Percentiles rank a stretch among this genome's conserved stretches.
These are phyloP conservation scores for Eragrostis curvula DNA, from an alignment of 176 grass and related monocot species.

Conservation along the genomic window DNA sequence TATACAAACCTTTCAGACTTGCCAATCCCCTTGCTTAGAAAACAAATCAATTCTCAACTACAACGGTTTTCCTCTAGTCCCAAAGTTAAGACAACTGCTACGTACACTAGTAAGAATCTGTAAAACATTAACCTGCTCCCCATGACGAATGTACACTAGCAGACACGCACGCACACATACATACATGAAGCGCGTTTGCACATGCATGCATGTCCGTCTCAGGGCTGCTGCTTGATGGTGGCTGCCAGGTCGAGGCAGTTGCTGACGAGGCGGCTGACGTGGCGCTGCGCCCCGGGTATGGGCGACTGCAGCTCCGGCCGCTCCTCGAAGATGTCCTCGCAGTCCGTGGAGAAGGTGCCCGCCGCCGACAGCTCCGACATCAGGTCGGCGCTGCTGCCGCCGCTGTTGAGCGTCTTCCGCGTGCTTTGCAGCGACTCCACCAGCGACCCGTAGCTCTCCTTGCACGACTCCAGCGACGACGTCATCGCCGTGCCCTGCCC, in stretches of 20 bases:
- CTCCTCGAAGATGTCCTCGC: conserved; percentile 59
- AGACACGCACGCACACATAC: background rate
- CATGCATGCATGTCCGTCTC: background rate
- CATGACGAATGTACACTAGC: background rate
- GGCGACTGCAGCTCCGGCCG: conserved; percentile 44
- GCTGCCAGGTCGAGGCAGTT: conserved; percentile 64
- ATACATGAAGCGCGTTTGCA: background rate
- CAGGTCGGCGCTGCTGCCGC: conserved; percentile 44
- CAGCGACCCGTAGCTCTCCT: conserved; percentile 54
- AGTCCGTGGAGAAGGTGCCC: conserved; percentile 57
- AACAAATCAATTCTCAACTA: conserved; percentile 11
- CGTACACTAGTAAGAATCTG: background rate
- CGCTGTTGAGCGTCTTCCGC: conserved; percentile 31
- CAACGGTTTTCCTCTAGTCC: background rate
- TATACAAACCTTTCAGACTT: background rate
- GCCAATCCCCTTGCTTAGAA: background rate
- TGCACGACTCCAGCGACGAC: conserved; percentile 51
- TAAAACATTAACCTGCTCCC: background rate
- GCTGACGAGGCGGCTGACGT: conserved; percentile 54
- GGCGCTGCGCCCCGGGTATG: conserved; percentile 35
- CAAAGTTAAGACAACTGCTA: background rate
- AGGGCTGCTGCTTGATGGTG: conserved; percentile 35
- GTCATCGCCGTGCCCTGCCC: background rate
- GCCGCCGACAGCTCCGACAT: conserved; percentile 56
- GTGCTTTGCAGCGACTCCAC: conserved; percentile 35